Conservation (phyloP, 177 flowering plant genomes). For the Tripterygium wilfordii region DNA sequence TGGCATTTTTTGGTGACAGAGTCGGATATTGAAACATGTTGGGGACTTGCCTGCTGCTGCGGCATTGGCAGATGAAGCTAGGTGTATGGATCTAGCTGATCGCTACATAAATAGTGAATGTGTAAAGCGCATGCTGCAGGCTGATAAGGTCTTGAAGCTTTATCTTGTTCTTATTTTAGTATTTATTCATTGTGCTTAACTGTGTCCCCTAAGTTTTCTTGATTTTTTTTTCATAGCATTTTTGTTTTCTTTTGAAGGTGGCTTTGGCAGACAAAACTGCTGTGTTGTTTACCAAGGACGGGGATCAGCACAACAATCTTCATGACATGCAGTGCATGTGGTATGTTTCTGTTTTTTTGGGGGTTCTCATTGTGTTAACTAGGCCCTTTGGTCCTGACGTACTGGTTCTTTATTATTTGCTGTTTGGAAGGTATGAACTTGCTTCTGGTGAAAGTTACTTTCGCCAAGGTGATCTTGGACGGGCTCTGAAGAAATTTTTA, state of each 20-base stretch:
- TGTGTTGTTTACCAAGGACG: slow-evolving; percentile 93
- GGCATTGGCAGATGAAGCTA: slow-evolving; percentile 94
- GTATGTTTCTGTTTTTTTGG: slow-evolving; percentile 34
- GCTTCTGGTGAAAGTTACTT: slow-evolving; percentile 96
- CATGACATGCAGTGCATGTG: slow-evolving; percentile 99
- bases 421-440: slow-evolving; percentile 85
- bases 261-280: slow-evolving; percentile 89
- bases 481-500: slow-evolving; percentile 84
- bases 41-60: slow-evolving; percentile 92
- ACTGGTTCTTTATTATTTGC: neutral
- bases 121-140: slow-evolving; percentile 98
- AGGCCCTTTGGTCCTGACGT: neutral
- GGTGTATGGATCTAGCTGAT: slow-evolving; percentile 99
- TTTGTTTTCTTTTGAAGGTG: slow-evolving; percentile 42
- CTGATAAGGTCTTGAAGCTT: slow-evolving; percentile 73
- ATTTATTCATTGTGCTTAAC: neutral
- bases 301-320: slow-evolving; percentile 94
- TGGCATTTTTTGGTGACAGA: slow-evolving; percentile 34
- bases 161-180: neutral
- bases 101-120: slow-evolving; percentile 94
- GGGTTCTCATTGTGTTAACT: neutral
- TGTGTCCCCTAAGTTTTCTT: neutral
- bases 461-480: slow-evolving; percentile 95
- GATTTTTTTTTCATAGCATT: neutral
- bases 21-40: slow-evolving; percentile 88